Conservation (phyloP, 768 basidiomycete genomes). For the Suillus fuscotomentosus region DNA sequence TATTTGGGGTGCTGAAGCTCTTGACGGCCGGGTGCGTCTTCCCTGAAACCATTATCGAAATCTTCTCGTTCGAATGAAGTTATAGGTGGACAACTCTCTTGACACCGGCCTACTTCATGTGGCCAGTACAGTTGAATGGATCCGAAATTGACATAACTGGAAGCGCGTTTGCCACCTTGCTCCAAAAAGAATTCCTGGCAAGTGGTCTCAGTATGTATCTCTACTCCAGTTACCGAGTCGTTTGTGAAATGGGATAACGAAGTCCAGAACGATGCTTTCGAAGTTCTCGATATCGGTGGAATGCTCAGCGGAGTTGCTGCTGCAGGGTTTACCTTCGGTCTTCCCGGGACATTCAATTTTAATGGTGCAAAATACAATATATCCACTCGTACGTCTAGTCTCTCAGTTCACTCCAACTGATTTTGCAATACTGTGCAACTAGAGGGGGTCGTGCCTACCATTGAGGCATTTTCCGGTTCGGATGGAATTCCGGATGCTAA, state of each 20-base stretch:
- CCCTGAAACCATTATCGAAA: not conserved
- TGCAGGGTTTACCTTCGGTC: constrained; percentile 5
- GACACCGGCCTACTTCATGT: constrained; percentile 4
- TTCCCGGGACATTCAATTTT: constrained; percentile 12
- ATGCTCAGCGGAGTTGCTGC: constrained; percentile 12
- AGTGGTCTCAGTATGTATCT: not conserved
- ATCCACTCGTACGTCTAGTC: constrained; percentile 2
- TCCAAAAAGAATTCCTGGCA: not conserved
- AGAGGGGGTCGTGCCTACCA: constrained; percentile 7
- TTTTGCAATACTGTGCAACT: not conserved
- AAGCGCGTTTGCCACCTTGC: constrained; percentile 3
- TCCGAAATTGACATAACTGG: constrained; percentile 9
- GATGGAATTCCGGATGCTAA: not conserved
- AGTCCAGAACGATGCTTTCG: constrained; percentile 6
- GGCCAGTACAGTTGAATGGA: not conserved
- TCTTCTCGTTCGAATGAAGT: not conserved
- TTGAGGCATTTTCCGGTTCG: not conserved
- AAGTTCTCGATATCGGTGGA: constrained; percentile 9
- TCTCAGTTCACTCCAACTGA: not conserved
- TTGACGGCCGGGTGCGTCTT: constrained; percentile 8
- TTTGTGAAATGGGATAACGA: not conserved
- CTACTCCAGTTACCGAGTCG: not conserved
- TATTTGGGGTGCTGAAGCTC: constrained; percentile 5
- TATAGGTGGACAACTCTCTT: constrained; percentile 15
- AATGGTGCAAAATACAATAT: constrained; percentile 18